Base-by-base conservation (phyloP, 2,329 filamentous ascomycete genomes). In the Cercospora zeina region DNA sequence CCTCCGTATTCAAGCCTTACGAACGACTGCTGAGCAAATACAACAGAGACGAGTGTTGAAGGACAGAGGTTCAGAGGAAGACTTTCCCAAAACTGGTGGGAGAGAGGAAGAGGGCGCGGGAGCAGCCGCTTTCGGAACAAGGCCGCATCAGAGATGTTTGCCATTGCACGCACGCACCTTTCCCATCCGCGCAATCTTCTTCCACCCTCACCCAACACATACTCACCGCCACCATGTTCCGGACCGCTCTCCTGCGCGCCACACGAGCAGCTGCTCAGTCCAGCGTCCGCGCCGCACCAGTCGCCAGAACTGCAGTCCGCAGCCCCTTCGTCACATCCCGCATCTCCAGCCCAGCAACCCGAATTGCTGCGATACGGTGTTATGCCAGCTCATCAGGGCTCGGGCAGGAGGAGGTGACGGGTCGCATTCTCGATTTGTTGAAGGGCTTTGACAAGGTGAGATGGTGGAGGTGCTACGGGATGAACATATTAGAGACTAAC, bases 361-460 rank as follows among this genome's bases (percentile, higher is more conserved):
- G 83, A 73, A 85, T 87, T 80, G 83, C 88, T 76, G 84, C 86
- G 71, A 83, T 90, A 74, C 85, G 95, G 80, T 89, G 87, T 82
- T 99, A 99, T 82, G 91, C 93, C 70, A 90, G 93, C 58, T 87
- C 85, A 64, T 86, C 88, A 67, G 87, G 88, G 70, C 85, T 97
- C 68, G 83, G 86, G 73, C 89, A 92, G 83, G 83, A 87, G 61
- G 91, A 96, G 82, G 90, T 96, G 62, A 89, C 96, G 82, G 91
- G 90, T 65, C 87, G 93, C 76, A 97, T 97, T 83, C 85, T 96
- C 78, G 90, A 91, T 79, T 83, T 99, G 74, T 80, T 99, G 79
- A 89, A 92, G 82, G 93, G 93, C 78, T 99, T 97, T 77, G 95
- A 99, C 83, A 99, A 99, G 89, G 90, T 93, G 63, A 49, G 59